Conservation (phyloP, 352 stramenopile genomes). For the Phytophthora boehmeriae region DNA sequence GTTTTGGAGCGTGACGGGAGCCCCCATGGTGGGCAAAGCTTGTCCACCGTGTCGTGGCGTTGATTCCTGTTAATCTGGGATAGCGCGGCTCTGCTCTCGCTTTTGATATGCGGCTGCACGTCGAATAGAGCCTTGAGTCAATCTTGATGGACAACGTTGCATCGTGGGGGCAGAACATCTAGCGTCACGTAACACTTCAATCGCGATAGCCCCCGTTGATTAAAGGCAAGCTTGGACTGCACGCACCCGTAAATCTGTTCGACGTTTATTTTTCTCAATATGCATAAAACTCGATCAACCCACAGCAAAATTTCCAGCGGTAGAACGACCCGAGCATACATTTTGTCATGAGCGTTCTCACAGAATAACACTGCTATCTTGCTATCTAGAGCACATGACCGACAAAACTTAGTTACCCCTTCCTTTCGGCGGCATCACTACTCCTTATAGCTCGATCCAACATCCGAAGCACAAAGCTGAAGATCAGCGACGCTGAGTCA, state of each 20-base stretch:
- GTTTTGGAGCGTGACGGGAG: slow-evolving; percentile 16
- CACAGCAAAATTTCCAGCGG: background rate
- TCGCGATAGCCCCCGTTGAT: too few relatives aligned
- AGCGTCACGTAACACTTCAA: too few relatives aligned
- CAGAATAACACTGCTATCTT: slow-evolving; percentile 23
- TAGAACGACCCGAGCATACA: slow-evolving; percentile 10
- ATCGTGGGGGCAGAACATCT: too few relatives aligned
- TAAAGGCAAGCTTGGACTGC: too few relatives aligned
- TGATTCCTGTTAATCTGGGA: slow-evolving; percentile 22
- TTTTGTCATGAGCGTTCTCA: slow-evolving; percentile 14
- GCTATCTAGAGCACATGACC: slow-evolving; percentile 13
- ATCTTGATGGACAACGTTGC: too few relatives aligned
- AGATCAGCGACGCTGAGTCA: background rate
- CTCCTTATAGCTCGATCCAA: slow-evolving; percentile 7
- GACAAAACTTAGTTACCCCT: slow-evolving; percentile 12
- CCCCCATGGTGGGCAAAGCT: slow-evolving; percentile 10
- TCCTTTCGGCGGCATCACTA: slow-evolving; percentile 1
- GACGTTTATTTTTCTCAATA: slow-evolving; percentile 1
- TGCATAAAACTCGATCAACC: background rate
- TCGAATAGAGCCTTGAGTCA: background rate
- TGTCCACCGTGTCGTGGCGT: slow-evolving; percentile 12
- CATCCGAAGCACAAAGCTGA: slow-evolving; percentile 6
- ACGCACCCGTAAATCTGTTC: too few relatives aligned
- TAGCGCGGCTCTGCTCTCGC: slow-evolving; percentile 22
- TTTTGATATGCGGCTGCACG: slow-evolving; percentile 16